Percentiles rank a stretch among this genome's conserved stretches.
Evolutionary conservation across 768 basidiomycete genomes (phyloP).

Genomic region (Sutorius australiensis): DNA sequence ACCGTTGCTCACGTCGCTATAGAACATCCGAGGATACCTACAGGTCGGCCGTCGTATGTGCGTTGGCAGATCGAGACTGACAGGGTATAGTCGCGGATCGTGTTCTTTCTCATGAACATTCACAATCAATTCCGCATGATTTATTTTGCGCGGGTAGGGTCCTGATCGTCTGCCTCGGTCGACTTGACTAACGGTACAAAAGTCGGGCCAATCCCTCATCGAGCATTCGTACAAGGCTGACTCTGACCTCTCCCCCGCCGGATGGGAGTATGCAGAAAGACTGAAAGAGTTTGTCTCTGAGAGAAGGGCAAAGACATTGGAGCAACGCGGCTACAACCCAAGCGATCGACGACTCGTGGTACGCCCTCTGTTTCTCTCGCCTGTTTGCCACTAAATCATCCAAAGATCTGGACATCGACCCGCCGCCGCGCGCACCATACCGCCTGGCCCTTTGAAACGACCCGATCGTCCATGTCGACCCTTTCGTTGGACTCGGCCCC

Average conservation of each 20-base stretch:
- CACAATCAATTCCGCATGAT: slow-evolving; percentile 92
- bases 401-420: slow-evolving; percentile 95
- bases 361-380: slow-evolving; percentile 23
- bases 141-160: slow-evolving; percentile 87
- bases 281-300: slow-evolving; percentile 89
- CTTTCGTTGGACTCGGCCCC: slow-evolving; percentile 4
- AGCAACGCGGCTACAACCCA: slow-evolving; percentile 64
- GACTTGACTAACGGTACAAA: neutral
- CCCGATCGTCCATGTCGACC: slow-evolving; percentile 16
- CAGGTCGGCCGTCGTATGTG: slow-evolving; percentile 47
- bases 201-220: slow-evolving; percentile 98
- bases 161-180: neutral
- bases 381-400: neutral
- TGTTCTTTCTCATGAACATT: slow-evolving; percentile 99
- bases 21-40: slow-evolving; percentile 87
- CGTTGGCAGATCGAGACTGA: neutral
- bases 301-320: slow-evolving; percentile 70
- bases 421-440: slow-evolving; percentile 91
- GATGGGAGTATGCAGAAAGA: slow-evolving; percentile 91
- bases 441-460: slow-evolving; percentile 85
- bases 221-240: slow-evolving; percentile 99
- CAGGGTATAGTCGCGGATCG: slow-evolving; percentile 72
- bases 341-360: slow-evolving; percentile 65
- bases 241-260: slow-evolving; percentile 90
- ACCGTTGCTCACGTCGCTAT: neutral